Base-by-base conservation (phyloP, 164 flowering plant species). In the Malania oleifera region DNA sequence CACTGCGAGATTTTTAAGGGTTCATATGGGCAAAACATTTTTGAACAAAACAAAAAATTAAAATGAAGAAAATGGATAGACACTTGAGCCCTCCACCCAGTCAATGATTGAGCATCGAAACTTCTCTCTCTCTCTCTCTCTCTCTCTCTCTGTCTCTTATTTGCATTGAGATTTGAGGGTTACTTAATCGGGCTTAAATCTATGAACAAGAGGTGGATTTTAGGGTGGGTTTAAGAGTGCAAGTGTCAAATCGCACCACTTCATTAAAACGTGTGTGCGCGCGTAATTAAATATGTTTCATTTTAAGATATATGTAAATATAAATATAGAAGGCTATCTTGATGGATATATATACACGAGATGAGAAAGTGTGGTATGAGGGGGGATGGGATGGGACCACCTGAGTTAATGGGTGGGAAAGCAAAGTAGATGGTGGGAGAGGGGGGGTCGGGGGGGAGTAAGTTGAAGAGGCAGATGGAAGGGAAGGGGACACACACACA, bases 401-500 rank as follows among this genome's bases (percentile, higher is more conserved):
- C 7, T n/a, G 49, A 4, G 55, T 18, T 34, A 22, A 27, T 19
- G 43, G 26, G 27, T 43, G 23, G 5, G 51, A 28, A 43, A 26
- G 28, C 43, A 66, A 51, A 34, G 67, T 67, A 62, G 43, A 52
- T 47, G 60, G 63, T 58, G 65, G 68, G n/a, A 53, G 62, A 59
- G 70, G 81, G 80, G 38, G 11, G 7, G 1, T 0, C 10, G 0
- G 11, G 7, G 38, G 11, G 38, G 62, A 58, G 77, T 57, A 59
- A 64, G 39, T 58, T 68, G 73, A 73, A 60, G 57, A 66, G 80
- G 79, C 84, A 82, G 90, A 70, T 67, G 86, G 84, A 14, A 43
- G 61, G 65, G 64, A 62, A 73, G 82, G 95, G 63, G 63, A 77
- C 85, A 80, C 59, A 17, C 22, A 10, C 7, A 15, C 50, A 61